A percentile compares a stretch with the other conserved stretches of the same genome.
These are phyloP conservation scores for Tephrocybe rancida DNA, from an alignment of 768 basidiomycete species.

Conservation along the genomic window DNA sequence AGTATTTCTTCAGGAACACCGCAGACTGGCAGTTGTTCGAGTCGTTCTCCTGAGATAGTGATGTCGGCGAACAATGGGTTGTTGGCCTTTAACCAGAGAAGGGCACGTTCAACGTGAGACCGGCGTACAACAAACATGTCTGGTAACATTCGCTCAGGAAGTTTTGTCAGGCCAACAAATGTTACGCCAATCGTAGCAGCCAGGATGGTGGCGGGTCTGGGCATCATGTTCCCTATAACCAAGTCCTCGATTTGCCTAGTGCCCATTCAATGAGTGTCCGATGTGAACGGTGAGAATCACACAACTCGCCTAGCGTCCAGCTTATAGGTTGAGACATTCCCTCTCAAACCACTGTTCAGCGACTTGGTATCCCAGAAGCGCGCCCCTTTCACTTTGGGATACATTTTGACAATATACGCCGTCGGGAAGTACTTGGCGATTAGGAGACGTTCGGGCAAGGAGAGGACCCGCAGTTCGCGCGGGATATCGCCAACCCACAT, in stretches of 20 bases:
- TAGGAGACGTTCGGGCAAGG: slow-evolving; percentile 38
- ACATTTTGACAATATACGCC: slow-evolving; percentile 26
- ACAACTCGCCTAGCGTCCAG: slow-evolving; percentile 27
- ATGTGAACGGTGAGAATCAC: no score
- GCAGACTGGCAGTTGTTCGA: not conserved
- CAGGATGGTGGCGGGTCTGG: slow-evolving; percentile 25
- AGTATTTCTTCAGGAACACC: slow-evolving; percentile 18
- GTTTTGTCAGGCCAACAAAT: slow-evolving; percentile 30
- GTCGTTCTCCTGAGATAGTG: not conserved
- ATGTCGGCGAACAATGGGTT: slow-evolving; percentile 31
- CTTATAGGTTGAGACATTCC: slow-evolving; percentile 34
- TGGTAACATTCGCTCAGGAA: slow-evolving; percentile 14
- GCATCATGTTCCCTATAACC: slow-evolving; percentile 36
- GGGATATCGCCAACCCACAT: slow-evolving; percentile 41
- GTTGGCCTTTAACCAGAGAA: slow-evolving; percentile 36
- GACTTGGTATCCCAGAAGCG: not conserved
- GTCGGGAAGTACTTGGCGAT: slow-evolving; percentile 31
- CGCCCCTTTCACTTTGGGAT: not conserved
- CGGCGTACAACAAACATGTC: slow-evolving; percentile 34
- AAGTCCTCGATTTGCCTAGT: no score
- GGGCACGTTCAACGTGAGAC: slow-evolving; percentile 23
- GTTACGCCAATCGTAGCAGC: slow-evolving; percentile 33
- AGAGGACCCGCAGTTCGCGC: slow-evolving; percentile 25
- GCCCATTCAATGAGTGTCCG: no score
- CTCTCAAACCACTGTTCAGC: slow-evolving; percentile 32